These are phyloP conservation scores for Camillea tinctor DNA, from an alignment of 2,329 filamentous ascomycete genomes.

Conservation along the genomic window DNA sequence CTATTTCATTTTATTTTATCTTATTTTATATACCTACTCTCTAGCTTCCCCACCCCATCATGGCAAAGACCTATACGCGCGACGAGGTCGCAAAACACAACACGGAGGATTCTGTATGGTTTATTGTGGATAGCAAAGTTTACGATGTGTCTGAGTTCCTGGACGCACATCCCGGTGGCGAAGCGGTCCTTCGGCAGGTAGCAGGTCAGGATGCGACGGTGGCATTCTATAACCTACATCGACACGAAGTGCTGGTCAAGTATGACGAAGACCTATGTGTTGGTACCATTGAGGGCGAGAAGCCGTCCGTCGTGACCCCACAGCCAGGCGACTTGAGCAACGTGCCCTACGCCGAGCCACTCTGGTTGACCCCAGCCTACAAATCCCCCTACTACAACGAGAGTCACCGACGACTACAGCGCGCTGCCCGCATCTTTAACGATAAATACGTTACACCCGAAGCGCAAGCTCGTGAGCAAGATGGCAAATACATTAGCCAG, in stretches of 20 bases:
- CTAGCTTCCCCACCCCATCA: slow-evolving; percentile 9
- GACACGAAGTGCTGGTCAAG: slow-evolving; percentile 83
- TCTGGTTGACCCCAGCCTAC: slow-evolving; percentile 78
- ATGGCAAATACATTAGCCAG: slow-evolving; percentile 69
- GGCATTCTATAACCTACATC: slow-evolving; percentile 88
- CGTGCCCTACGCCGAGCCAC: slow-evolving; percentile 81
- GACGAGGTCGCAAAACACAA: slow-evolving; percentile 74
- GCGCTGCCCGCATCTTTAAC: slow-evolving; percentile 69
- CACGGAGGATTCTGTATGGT: slow-evolving; percentile 73
- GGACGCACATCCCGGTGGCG: slow-evolving; percentile 81
- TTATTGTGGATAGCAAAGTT: slow-evolving; percentile 82
- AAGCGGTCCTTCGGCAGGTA: slow-evolving; percentile 75
- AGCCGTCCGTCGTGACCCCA: slow-evolving; percentile 68
- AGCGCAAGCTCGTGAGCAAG: slow-evolving; percentile 72
- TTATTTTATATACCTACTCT: no score
- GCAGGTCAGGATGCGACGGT: slow-evolving; percentile 78
- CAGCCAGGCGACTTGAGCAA: slow-evolving; percentile 69
- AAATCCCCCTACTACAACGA: slow-evolving; percentile 79
- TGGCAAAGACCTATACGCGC: slow-evolving; percentile 53
- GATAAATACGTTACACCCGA: slow-evolving; percentile 71
- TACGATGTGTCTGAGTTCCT: slow-evolving; percentile 85
- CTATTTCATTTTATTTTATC: no score
- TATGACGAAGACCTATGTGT: slow-evolving; percentile 71
- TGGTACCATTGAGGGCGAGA: slow-evolving; percentile 73
- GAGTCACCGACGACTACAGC: slow-evolving; percentile 66